Conservation (phyloP, 495 filamentous ascomycete genomes). For the Trichoderma virens region DNA sequence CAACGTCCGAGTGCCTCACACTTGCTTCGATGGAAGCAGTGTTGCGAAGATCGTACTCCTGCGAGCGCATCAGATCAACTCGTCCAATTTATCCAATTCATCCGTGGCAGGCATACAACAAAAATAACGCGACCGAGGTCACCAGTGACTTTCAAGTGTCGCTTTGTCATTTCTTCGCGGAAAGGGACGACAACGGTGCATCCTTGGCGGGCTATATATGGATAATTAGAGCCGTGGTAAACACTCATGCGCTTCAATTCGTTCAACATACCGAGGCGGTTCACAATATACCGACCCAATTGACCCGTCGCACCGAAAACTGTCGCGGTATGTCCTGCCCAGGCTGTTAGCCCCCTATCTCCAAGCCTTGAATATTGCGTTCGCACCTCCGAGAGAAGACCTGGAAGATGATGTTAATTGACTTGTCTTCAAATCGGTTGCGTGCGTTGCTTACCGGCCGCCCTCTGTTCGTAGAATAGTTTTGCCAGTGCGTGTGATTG, state of each 20-base stretch:
- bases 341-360: constrained; percentile 26
- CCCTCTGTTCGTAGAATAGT: constrained; percentile 74
- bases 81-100: neutral
- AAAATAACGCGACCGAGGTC: constrained; percentile 87
- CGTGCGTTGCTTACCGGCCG: constrained; percentile 56
- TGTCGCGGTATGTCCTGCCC: constrained; percentile 82
- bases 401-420: constrained; percentile 36
- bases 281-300: constrained; percentile 95
- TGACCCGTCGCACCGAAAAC: constrained; percentile 98
- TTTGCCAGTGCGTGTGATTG: constrained; percentile 81
- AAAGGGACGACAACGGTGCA: constrained; percentile 89
- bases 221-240: neutral
- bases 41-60: constrained; percentile 96
- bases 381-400: constrained; percentile 75
- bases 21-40: constrained; percentile 93
- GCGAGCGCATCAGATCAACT: neutral
- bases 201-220: constrained; percentile 68
- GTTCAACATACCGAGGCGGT: constrained; percentile 69
- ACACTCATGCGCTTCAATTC: neutral
- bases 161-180: constrained; percentile 95
- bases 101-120: constrained; percentile 42
- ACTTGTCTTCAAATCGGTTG: constrained; percentile 9
- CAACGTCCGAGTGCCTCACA: constrained; percentile 92
- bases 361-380: constrained; percentile 12
- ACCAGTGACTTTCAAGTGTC: constrained; percentile 89